Evolutionary conservation across 495 filamentous ascomycete genomes (phyloP).

Genomic region (Neurospora cerealis): DNA sequence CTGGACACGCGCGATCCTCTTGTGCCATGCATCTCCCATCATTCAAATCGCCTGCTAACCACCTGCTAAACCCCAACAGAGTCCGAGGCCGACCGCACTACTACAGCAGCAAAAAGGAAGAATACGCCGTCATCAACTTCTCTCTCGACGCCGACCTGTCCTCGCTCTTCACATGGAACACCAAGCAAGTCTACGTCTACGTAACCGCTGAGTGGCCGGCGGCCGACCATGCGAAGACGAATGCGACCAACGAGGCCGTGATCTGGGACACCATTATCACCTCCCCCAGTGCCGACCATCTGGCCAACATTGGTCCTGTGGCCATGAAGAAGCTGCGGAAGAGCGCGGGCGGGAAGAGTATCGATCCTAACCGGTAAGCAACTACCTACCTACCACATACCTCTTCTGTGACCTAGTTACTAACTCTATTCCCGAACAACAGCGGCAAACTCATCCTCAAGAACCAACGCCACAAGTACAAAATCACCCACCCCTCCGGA

Average conservation of each 20-base stretch:
- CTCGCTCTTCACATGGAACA: conserved; percentile 98
- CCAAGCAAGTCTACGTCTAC: conserved; percentile 97
- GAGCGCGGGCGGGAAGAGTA: conserved; percentile 39
- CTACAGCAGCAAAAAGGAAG: conserved; percentile 83
- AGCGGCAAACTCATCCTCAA: conserved; percentile 61
- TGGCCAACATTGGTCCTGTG: conserved; percentile 40
- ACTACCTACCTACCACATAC: neutral
- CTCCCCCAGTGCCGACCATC: conserved; percentile 48
- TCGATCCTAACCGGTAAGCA: conserved; percentile 40
- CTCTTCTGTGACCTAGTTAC: neutral
- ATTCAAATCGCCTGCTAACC: neutral
- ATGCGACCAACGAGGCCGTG: conserved; percentile 60
- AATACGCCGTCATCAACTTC: conserved; percentile 91
- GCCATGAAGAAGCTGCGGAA: conserved; percentile 42
- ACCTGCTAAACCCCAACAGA: conserved; percentile 32
- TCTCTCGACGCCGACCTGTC: conserved; percentile 78
- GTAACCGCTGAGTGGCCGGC: conserved; percentile 79
- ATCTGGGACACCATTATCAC: conserved; percentile 95
- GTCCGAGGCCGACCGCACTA: conserved; percentile 86
- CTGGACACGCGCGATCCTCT: neutral
- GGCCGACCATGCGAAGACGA: conserved; percentile 20
- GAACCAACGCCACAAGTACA: conserved; percentile 84
- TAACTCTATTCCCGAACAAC: neutral
- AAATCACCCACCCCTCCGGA: conserved; percentile 78
- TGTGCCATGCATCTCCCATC: neutral